Conservation (phyloP, 2,329 filamentous ascomycete genomes). For the Penicillium sp. region DNA sequence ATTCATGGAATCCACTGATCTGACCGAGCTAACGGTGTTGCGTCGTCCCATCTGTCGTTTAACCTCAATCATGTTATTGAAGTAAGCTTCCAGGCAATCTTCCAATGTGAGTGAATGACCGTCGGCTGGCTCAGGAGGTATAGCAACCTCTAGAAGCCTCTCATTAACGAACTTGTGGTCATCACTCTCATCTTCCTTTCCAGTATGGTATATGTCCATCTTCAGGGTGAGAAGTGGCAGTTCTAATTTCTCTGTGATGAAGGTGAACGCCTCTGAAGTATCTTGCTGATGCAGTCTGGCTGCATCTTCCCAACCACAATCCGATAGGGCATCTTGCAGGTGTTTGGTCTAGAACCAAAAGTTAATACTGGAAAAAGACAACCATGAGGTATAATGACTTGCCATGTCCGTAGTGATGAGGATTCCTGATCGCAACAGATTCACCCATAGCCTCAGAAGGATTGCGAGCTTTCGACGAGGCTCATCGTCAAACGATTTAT, state of each 20-base stretch:
- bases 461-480: conserved; percentile 69
- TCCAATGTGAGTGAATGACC: conserved; percentile 74
- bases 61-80: conserved; percentile 90
- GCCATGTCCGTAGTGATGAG: conserved; percentile 83
- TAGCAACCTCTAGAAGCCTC: conserved; percentile 80
- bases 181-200: conserved; percentile 73
- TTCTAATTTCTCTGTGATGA: conserved; percentile 86
- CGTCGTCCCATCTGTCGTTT: conserved; percentile 66
- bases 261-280: conserved; percentile 90
- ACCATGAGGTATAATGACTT: conserved; percentile 17
- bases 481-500: conserved; percentile 71
- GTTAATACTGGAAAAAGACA: conserved; percentile 7
- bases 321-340: conserved; percentile 75
- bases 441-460: conserved; percentile 84
- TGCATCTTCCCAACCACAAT: conserved; percentile 86
- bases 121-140: conserved; percentile 67
- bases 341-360: conserved; percentile 61
- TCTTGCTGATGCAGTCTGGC: conserved; percentile 79
- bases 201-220: conserved; percentile 91
- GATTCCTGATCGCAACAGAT: conserved; percentile 78
- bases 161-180: conserved; percentile 96
- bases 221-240: conserved; percentile 84
- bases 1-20: conserved; percentile 34
- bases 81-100: conserved; percentile 88
- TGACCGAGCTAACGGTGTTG: conserved; percentile 52